Evolutionary conservation across 2,329 filamentous ascomycete genomes (phyloP).

Genomic region (Penicillium sp.): DNA sequence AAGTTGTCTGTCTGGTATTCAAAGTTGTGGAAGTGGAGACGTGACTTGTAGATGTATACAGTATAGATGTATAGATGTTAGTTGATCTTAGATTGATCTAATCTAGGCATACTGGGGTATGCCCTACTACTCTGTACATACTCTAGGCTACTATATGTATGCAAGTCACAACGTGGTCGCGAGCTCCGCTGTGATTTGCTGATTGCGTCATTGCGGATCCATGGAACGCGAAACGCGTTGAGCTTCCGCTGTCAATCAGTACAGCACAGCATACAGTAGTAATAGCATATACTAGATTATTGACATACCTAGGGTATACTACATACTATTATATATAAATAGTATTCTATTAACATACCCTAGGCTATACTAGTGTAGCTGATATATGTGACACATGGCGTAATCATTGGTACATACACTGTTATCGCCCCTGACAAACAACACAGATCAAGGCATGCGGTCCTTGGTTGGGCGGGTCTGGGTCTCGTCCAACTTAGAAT

Average conservation of each 20-base stretch:
- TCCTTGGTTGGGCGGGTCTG: constrained; percentile 1
- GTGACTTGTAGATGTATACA: no score
- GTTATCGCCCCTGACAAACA: background rate
- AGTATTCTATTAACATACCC: no score
- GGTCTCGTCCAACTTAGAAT: no score
- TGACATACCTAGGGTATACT: no score
- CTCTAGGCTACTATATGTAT: no score
- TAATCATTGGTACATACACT: background rate
- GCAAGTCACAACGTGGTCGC: background rate
- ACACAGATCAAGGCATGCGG: background rate
- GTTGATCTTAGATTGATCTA: background rate
- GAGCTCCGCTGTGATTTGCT: background rate
- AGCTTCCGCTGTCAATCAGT: background rate
- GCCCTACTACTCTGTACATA: no score
- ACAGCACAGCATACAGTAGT: background rate
- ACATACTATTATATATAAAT: no score
- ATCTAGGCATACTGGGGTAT: background rate
- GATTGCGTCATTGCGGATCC: background rate
- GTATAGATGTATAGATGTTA: no score
- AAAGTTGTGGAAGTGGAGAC: no score
- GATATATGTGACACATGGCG: background rate
- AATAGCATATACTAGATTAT: background rate
- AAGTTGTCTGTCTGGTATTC: no score
- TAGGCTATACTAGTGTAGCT: no score
- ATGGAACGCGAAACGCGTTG: background rate